Conservation (phyloP, 139 green algal genomes). For the Eudorina sp. region DNA sequence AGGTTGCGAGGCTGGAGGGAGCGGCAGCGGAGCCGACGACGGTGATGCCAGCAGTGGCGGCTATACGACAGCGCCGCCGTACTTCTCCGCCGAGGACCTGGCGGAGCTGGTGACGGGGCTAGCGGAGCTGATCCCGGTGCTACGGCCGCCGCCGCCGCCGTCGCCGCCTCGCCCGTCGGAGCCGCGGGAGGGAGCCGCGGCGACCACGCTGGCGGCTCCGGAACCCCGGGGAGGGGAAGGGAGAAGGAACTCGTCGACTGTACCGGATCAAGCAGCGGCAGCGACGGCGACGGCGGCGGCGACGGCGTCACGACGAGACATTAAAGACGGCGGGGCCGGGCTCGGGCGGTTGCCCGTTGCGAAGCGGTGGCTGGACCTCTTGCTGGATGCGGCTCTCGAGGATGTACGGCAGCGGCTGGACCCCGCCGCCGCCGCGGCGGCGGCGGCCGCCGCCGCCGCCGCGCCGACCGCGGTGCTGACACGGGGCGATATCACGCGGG, state of each 20-base stretch:
- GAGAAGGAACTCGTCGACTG: too few species aligned
- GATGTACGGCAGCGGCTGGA: not conserved
- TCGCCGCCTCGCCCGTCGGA: too few species aligned
- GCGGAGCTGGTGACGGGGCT: not conserved
- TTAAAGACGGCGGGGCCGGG: too few species aligned
- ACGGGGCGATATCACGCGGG: not conserved
- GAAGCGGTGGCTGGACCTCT: not conserved
- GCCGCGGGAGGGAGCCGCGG: too few species aligned
- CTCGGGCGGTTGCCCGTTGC: not conserved
- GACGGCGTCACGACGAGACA: not conserved
- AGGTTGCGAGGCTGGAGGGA: too few species aligned
- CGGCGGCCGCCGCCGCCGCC: not conserved
- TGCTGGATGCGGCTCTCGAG: not conserved
- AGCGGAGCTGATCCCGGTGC: not conserved
- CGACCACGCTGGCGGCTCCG: not conserved
- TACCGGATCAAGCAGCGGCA: not conserved
- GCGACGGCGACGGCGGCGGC: not conserved
- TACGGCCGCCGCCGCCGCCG: not conserved
- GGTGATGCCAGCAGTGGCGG: not conserved
- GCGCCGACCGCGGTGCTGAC: not conserved
- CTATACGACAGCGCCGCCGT: not conserved
- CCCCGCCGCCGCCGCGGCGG: not conserved
- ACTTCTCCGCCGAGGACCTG: not conserved
- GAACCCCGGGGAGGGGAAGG: too few species aligned
- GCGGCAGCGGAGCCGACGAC: not conserved